These are phyloP conservation scores for Nakazawaea pomicola DNA, from an alignment of 805 yeast genomes.

Conservation along the genomic window DNA sequence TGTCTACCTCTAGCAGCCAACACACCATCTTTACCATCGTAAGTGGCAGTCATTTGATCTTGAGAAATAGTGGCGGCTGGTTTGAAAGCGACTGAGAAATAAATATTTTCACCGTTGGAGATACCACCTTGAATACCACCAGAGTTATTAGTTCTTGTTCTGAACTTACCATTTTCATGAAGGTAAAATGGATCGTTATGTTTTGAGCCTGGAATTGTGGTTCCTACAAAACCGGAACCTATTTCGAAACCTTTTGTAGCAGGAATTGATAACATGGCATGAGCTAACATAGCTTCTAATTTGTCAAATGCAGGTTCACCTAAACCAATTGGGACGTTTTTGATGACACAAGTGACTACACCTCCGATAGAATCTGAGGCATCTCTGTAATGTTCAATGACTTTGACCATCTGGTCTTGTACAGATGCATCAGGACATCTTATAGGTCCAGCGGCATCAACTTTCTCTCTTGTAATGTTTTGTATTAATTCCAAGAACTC, in stretches of 20 bases:
- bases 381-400: slow-evolving; percentile 83
- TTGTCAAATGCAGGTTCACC: slow-evolving; percentile 99
- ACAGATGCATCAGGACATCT: slow-evolving; percentile 83
- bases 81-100: slow-evolving; percentile 93
- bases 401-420: slow-evolving; percentile 76
- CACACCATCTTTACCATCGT: slow-evolving; percentile 83
- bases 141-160: slow-evolving; percentile 86
- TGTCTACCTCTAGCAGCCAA: slow-evolving; percentile 97
- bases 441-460: slow-evolving; percentile 84
- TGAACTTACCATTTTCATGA: slow-evolving; percentile 60
- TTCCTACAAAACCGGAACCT: slow-evolving; percentile 94
- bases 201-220: slow-evolving; percentile 83
- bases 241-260: slow-evolving; percentile 98
- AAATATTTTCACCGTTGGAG: slow-evolving; percentile 91
- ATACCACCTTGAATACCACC: slow-evolving; percentile 99
- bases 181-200: slow-evolving; percentile 85
- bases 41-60: slow-evolving; percentile 84
- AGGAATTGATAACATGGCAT: slow-evolving; percentile 96
- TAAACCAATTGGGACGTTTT: slow-evolving; percentile 91
- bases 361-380: slow-evolving; percentile 94
- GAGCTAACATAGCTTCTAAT: slow-evolving; percentile 91
- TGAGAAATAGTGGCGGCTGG: slow-evolving; percentile 97
- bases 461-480: slow-evolving; percentile 81
- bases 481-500: slow-evolving; percentile 63
- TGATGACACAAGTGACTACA: slow-evolving; percentile 92